These are phyloP conservation scores for Skeletonema grethae DNA, from an alignment of 108 stramenopile species.

Conservation along the genomic window DNA sequence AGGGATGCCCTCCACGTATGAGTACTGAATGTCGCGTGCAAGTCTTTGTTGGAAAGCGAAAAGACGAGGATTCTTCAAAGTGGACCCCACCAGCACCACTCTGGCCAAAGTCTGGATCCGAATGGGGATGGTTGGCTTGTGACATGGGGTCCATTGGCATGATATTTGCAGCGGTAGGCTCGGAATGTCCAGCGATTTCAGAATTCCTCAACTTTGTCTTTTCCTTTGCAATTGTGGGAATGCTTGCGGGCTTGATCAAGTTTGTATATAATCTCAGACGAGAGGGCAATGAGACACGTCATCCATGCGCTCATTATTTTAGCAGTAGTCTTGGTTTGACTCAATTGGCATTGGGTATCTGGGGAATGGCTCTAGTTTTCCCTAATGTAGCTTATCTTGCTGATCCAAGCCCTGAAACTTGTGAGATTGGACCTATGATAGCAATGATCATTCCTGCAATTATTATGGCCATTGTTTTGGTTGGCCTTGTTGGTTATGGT, in stretches of 20 bases:
- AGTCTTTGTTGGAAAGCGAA: constrained; percentile 4
- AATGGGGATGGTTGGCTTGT: background rate
- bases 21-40: constrained; percentile 2
- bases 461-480: background rate
- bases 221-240: background rate
- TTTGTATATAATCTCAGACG: background rate
- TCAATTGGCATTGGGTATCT: background rate
- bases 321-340: background rate
- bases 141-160: background rate
- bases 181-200: background rate
- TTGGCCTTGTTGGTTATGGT: background rate
- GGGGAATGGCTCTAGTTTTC: background rate
- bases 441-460: background rate
- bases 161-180: background rate
- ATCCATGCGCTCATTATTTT: background rate
- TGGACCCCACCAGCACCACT: background rate
- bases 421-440: background rate
- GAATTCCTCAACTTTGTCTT: background rate
- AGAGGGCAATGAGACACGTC: background rate
- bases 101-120: background rate
- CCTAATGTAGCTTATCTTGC: background rate
- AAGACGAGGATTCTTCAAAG: background rate
- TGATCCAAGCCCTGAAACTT: background rate
- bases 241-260: constrained; percentile 3
- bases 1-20: background rate